These are phyloP conservation scores for Hanseniaspora valbyensis DNA, from an alignment of 805 yeast species.

Conservation along the genomic window DNA sequence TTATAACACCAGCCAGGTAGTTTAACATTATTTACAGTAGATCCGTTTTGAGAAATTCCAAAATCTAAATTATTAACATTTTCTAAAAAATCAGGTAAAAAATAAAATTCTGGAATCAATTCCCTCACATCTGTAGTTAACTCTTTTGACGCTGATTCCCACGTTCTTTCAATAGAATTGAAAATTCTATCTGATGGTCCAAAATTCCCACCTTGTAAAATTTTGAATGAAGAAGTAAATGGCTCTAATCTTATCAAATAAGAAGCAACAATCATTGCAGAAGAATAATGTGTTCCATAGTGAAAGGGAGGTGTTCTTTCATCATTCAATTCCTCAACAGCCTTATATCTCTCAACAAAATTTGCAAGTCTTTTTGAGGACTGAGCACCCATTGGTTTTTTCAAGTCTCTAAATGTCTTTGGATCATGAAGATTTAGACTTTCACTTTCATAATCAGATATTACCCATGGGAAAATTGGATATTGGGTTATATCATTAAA, in stretches of 20 bases:
- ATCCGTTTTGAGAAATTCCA: constrained; percentile 57
- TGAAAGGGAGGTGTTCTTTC: constrained; percentile 64
- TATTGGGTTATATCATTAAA: constrained; percentile 83
- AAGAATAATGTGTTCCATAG: constrained; percentile 86
- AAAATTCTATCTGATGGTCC: constrained; percentile 82
- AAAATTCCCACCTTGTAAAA: constrained; percentile 78
- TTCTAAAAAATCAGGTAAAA: constrained; percentile 62
- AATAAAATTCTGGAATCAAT: constrained; percentile 75
- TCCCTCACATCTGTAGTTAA: constrained; percentile 83
- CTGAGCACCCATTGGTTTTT: constrained; percentile 92
- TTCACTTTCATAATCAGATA: constrained; percentile 68
- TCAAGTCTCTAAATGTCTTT: constrained; percentile 55
- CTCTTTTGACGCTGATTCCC: constrained; percentile 70
- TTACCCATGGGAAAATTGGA: constrained; percentile 87
- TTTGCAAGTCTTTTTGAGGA: constrained; percentile 44
- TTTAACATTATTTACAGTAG: constrained; percentile 45
- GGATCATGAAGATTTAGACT: constrained; percentile 56
- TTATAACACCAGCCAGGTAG: constrained; percentile 78
- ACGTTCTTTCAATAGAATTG: constrained; percentile 61
- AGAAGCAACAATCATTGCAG: constrained; percentile 86
- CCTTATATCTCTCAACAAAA: constrained; percentile 63
- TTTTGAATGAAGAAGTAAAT: constrained; percentile 63
- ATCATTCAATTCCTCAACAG: constrained; percentile 52
- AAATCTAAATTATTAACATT: constrained; percentile 59
- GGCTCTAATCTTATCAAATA: constrained; percentile 69